Base-by-base conservation (phyloP, 768 basidiomycete species). In the Suillus plorans region DNA sequence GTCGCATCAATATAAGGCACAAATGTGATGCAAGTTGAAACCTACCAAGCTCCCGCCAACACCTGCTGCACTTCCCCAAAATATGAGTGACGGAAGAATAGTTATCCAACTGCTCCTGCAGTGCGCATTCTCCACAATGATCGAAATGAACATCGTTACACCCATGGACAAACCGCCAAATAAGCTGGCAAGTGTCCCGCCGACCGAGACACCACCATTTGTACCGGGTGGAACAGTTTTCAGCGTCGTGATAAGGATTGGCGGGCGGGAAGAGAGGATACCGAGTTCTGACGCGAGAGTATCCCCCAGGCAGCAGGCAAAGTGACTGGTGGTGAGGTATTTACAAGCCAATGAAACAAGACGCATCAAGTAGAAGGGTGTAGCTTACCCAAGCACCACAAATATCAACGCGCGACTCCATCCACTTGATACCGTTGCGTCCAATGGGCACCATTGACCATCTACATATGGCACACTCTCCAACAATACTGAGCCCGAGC, bases 221-320 rank as follows among this genome's bases (percentile, higher is more conserved):
- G 96, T 97, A 3, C 96, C 96, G 2, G 89, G 88, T 2, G 95
- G 95, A 0, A 95, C 92, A 1, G 77, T 68, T 68, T 82, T 84
- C 61, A 90, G 75, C 5, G 91, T 95, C 5, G 94, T 96, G 69
- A 97, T 85, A 41, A 97, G 85, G 56, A 88, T 72, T 41, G 96
- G 92, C 4, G 82, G 82, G 16, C 84, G 80, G 44, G 73, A 74
- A 31, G 94, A 90, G 50, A 97, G 81, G 67, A 97, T 95, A 41
- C 96, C 96, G 28, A 97, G 84, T 77, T 97, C 96, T 10, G 94
- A 96, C 0, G 95, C 95, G 2, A 98, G 86, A 0, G 95, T 97
- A 70, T 97, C 95, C 6, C 93, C 95, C 10, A 95, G 81, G 72
- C 91, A 94, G 75, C 92, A 95, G 3, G 89, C 89, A 74, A 94